Conservation (phyloP, 2,329 filamentous ascomycete genomes). For the Fusarium avenaceum region DNA sequence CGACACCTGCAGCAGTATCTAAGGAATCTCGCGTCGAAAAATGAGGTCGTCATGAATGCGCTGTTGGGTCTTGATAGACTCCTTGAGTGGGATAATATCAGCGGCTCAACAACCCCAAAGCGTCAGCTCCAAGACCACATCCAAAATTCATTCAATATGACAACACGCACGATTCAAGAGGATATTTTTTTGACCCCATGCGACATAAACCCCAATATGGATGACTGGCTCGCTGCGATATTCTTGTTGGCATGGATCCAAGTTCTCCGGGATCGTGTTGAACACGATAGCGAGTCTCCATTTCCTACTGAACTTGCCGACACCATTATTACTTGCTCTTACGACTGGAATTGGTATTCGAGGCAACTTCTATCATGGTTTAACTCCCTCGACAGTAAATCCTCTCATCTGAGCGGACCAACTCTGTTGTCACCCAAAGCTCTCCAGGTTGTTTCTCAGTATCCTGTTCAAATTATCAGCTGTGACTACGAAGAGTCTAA, state of each 20-base stretch:
- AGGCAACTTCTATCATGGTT: constrained; percentile 13
- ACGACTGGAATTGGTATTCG: constrained; percentile 19
- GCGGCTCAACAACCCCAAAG: background rate
- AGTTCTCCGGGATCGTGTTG: background rate
- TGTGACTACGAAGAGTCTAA: constrained; percentile 13
- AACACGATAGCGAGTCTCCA: background rate
- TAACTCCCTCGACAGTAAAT: constrained; percentile 10
- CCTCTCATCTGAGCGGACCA: background rate
- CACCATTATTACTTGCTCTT: background rate
- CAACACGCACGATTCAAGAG: background rate
- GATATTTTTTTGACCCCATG: rapidly evolving
- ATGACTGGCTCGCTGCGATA: constrained; percentile 1
- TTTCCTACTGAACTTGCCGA: constrained; percentile 3
- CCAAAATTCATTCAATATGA: background rate
- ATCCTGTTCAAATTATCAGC: constrained; percentile 13
- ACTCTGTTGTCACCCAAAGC: background rate
- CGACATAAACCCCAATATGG: background rate
- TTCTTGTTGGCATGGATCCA: constrained; percentile 8
- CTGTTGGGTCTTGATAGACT: background rate
- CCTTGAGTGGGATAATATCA: background rate
- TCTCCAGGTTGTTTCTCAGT: background rate
- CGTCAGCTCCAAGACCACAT: background rate
- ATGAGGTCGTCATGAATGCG: background rate
- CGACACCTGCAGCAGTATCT: constrained; percentile 5
- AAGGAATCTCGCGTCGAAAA: background rate